phyloP scores from a whole-genome alignment of 495 filamentous ascomycete species.

The Neurospora terricola region DNA sequence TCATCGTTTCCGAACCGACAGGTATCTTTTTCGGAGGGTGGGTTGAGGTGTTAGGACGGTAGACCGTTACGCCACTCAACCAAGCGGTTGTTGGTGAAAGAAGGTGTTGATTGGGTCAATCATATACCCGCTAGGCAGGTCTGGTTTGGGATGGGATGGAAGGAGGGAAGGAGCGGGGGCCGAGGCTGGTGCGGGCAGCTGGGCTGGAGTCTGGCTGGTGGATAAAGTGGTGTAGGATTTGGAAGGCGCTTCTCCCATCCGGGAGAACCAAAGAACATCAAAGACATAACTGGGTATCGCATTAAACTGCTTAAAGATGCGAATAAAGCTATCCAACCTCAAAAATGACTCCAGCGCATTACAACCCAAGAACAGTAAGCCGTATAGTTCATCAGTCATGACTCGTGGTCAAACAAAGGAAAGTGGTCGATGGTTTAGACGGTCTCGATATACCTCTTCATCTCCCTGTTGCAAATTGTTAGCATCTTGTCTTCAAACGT shows the following conservation, averaged over 20 bases:
- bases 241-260: background rate
- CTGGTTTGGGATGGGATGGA: background rate
- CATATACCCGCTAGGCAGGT: background rate
- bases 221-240: background rate
- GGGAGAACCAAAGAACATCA: background rate
- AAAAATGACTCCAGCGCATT: background rate
- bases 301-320: background rate
- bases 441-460: constrained; percentile 65
- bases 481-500: background rate
- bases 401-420: background rate
- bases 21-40: background rate
- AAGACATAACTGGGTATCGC: background rate
- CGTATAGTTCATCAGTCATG: background rate
- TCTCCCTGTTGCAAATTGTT: constrained; percentile 35
- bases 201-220: background rate
- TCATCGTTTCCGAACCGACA: background rate
- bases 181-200: background rate
- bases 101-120: background rate
- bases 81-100: background rate
- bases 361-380: background rate
- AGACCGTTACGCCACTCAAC: background rate
- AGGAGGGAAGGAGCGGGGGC: background rate
- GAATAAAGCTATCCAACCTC: background rate
- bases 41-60: background rate
- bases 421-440: constrained; percentile 30